Conservation (phyloP, 345 rosid species). For the Moringa oleifera region DNA sequence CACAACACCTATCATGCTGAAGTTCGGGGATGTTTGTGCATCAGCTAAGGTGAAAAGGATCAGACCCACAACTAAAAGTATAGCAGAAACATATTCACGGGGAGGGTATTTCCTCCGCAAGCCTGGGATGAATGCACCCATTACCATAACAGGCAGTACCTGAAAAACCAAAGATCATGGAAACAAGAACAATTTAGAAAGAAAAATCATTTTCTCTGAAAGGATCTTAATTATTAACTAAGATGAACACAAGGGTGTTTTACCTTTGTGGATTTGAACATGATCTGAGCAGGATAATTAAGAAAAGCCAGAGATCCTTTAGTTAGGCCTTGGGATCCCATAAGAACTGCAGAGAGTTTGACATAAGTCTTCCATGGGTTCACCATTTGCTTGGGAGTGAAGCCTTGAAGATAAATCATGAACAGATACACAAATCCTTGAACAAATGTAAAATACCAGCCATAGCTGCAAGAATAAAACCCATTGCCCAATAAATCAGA, state of each 20-base stretch:
- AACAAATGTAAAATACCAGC: slow-evolving; percentile 96
- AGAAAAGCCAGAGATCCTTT: slow-evolving; percentile 96
- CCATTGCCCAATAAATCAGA: neutral
- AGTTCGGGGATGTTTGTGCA: slow-evolving; percentile 89
- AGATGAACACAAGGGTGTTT: neutral
- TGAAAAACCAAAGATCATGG: slow-evolving; percentile 8
- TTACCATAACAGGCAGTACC: slow-evolving; percentile 96
- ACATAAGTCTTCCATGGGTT: slow-evolving; percentile 95
- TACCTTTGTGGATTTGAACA: slow-evolving; percentile 99
- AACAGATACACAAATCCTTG: slow-evolving; percentile 94
- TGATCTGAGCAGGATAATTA: slow-evolving; percentile 95
- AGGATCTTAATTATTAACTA: too few relatives aligned
- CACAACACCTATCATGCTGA: slow-evolving; percentile 71
- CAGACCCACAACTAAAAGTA: slow-evolving; percentile 77
- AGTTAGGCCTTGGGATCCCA: slow-evolving; percentile 96
- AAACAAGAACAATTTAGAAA: neutral
- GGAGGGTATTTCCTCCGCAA: slow-evolving; percentile 76
- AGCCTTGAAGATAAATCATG: slow-evolving; percentile 89
- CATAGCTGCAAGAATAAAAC: slow-evolving; percentile 58
- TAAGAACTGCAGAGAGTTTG: slow-evolving; percentile 94
- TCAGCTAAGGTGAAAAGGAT: slow-evolving; percentile 93
- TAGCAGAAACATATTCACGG: slow-evolving; percentile 77
- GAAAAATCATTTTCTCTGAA: too few relatives aligned
- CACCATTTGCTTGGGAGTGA: slow-evolving; percentile 81
- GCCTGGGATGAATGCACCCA: slow-evolving; percentile 97